A percentile compares a stretch with the other conserved stretches of the same genome.
Conservation (phyloP, 2,329 filamentous ascomycete genomes). For the Chalaropsis ovoidea region DNA sequence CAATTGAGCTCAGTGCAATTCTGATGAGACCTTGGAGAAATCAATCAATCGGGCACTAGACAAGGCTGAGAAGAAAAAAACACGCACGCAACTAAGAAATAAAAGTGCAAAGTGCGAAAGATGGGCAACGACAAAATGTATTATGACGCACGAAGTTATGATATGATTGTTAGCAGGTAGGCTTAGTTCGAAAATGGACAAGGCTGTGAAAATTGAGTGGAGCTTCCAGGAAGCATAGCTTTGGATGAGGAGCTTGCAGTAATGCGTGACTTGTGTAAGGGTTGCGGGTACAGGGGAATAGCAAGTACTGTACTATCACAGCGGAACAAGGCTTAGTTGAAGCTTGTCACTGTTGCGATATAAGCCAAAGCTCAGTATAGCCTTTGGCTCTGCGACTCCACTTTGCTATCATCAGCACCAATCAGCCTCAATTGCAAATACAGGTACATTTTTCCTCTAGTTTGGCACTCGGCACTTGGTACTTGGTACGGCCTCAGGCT, state of each 20-base stretch:
- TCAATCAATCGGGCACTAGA: not conserved
- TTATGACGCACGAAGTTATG: constrained; percentile 14
- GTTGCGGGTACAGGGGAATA: not conserved
- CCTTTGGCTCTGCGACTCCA: not conserved
- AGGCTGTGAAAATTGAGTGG: constrained; percentile 13
- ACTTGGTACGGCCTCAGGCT: not conserved
- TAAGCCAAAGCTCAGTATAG: not conserved
- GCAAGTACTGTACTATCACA: not conserved
- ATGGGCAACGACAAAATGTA: constrained; percentile 3
- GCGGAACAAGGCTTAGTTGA: not conserved
- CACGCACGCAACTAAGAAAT: not conserved
- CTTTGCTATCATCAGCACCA: not conserved
- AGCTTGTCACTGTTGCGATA: not conserved
- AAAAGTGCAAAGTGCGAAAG: constrained; percentile 3
- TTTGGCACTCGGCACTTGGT: not conserved
- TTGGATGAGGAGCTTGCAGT: not conserved
- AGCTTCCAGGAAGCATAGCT: not conserved
- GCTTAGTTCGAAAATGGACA: not conserved
- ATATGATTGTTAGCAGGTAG: constrained; percentile 10
- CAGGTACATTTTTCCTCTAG: not conserved
- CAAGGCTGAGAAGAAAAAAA: not conserved
- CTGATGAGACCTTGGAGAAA: not conserved
- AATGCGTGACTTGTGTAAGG: constrained; percentile 7
- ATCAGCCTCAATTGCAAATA: not conserved
- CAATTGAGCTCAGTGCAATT: not conserved